phyloP scores from a whole-genome alignment of 345 rosid genomes.

The Heritiera fomes region DNA sequence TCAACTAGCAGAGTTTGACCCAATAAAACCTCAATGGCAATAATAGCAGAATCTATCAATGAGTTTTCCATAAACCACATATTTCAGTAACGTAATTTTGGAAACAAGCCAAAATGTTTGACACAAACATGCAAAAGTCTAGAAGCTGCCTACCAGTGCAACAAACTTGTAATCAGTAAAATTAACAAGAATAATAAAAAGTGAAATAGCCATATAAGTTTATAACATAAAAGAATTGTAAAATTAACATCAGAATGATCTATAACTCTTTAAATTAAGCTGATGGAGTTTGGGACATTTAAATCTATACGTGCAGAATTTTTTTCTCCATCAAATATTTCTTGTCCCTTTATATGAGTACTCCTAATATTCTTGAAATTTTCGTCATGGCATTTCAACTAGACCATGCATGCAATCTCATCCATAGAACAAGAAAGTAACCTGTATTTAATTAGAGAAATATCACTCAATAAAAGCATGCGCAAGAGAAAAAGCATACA shows the following conservation, averaged over 20 bases:
- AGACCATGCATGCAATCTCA: background rate
- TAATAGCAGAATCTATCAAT: background rate
- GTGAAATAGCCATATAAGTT: background rate
- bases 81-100: background rate
- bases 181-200: background rate
- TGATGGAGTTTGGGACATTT: background rate
- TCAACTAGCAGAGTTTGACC: background rate
- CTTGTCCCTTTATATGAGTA: background rate
- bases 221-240: background rate
- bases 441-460: background rate
- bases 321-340: background rate
- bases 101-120: background rate
- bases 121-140: background rate
- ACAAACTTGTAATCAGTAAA: background rate
- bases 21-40: background rate
- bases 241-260: background rate
- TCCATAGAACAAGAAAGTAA: background rate
- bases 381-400: background rate
- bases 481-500: background rate
- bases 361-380: slow-evolving; percentile 2
- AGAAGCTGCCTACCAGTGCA: background rate
- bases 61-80: background rate
- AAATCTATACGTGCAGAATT: background rate
- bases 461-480: background rate
- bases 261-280: background rate